These are phyloP conservation scores for Austroboletus niveus DNA, from an alignment of 1,284 basidiomycete genomes.

Conservation along the genomic window DNA sequence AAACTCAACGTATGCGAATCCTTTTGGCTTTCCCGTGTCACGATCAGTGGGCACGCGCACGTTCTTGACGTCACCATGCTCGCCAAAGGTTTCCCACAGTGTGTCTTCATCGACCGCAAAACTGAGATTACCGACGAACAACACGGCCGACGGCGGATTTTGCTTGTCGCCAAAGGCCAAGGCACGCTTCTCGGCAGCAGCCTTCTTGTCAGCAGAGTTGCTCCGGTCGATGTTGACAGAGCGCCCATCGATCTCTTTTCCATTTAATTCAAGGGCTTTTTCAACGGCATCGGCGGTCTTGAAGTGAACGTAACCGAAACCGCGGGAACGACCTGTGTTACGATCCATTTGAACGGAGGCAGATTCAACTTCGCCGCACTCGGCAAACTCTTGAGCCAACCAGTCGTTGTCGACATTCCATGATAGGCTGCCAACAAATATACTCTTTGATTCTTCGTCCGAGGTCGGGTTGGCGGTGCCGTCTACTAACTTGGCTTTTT, in stretches of 20 bases:
- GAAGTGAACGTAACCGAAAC: constrained; percentile 97
- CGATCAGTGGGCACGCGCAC: constrained; percentile 93
- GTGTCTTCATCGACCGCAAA: constrained; percentile 82
- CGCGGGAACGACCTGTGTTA: constrained; percentile 82
- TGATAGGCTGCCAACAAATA: constrained; percentile 93
- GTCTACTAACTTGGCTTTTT: constrained; percentile 80
- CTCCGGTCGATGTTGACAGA: constrained; percentile 86
- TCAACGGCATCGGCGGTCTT: constrained; percentile 70
- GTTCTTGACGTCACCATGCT: constrained; percentile 85
- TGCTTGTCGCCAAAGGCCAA: constrained; percentile 73
- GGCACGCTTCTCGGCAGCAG: constrained; percentile 66
- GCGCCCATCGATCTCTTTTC: constrained; percentile 92
- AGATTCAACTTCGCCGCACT: constrained; percentile 84
- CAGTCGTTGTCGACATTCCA: constrained; percentile 99
- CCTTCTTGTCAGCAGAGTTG: constrained; percentile 54
- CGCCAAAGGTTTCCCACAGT: constrained; percentile 91
- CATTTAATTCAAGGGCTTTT: constrained; percentile 75
- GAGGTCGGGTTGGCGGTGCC: constrained; percentile 48
- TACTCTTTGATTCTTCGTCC: constrained; percentile 63
- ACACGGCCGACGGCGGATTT: constrained; percentile 71
- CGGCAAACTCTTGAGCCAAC: constrained; percentile 87
- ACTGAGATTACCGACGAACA: constrained; percentile 92
- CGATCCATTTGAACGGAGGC: constrained; percentile 93
- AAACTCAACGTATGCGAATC: constrained; percentile 98
- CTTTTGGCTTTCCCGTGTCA: constrained; percentile 89